These are phyloP conservation scores for Lentinula boryana DNA, from an alignment of 768 basidiomycete species.

Conservation along the genomic window DNA sequence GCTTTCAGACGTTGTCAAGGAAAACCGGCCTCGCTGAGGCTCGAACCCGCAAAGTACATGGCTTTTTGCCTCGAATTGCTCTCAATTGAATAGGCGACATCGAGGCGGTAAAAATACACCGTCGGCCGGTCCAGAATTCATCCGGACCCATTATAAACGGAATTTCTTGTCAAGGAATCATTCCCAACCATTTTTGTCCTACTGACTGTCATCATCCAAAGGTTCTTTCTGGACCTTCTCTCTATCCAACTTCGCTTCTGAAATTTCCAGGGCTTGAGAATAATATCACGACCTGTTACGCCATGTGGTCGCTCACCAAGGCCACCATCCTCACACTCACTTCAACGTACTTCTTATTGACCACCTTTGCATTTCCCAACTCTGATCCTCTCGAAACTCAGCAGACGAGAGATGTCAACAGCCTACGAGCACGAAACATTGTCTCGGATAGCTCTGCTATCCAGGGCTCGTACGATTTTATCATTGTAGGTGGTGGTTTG, in stretches of 20 bases:
- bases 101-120: no score
- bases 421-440: neutral
- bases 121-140: no score
- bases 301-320: constrained; percentile 1
- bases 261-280: neutral
- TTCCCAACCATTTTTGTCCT: neutral
- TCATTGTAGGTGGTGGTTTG: constrained; percentile 5
- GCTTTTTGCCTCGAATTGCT: no score
- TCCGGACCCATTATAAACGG: no score
- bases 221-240: neutral
- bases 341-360: neutral
- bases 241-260: neutral
- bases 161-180: no score
- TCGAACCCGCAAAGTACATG: no score
- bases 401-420: neutral
- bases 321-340: constrained; percentile 5
- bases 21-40: no score
- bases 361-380: neutral
- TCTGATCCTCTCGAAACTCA: neutral
- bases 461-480: constrained; percentile 1
- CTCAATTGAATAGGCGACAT: no score
- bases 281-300: neutral
- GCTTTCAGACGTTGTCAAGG: no score
- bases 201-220: neutral
- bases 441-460: neutral